Base-by-base conservation (phyloP, 2,329 filamentous ascomycete genomes). In the Helminthosporium solani region DNA sequence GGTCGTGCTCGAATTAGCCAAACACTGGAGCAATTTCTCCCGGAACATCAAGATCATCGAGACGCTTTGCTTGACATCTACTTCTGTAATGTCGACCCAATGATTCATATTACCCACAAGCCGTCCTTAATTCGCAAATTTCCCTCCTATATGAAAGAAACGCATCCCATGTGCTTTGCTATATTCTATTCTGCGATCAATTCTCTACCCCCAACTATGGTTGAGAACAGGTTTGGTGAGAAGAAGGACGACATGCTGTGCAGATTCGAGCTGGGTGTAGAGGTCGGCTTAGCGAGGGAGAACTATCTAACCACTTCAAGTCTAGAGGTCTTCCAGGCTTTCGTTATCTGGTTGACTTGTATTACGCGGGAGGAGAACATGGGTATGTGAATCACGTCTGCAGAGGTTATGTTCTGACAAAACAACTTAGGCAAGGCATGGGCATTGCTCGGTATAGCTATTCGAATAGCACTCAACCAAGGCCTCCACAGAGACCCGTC, bases 331-430 rank as follows among this genome's bases (percentile, higher is more conserved):
- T 60, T 71, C 7, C 67, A 71, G 43, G 67, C 58, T 2, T 70
- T 71, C 23, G 51, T 70, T 1, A 23, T 71, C 14, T 70, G 66
- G 63, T 46, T 71, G 30, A 70, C 64, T 6, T 69, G 67, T 33
- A 68, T 70, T 23, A 68, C 63, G 1, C 60, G 58, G 41, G 68
- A 70, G 50, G 67, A 70, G 36, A 66, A 70, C 28, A 70, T 70
- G 64, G 62, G 67, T 66, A 58, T 39, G 58, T 40, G 12, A 19
- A n/a, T 5, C 21, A 15, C 16, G 2, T 2, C 14, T 7, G 4
- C 16, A 6, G 3, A 5, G 2, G 3, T 7, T 3, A 12, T 11
- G 11, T 14, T 9, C 31, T 51, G 31, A 50, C n/a, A 20, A n/a
- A 8, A 3, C 21, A 18, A 6, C 43, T 6, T 43, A 68, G 66